Evolutionary conservation across 2,329 filamentous ascomycete genomes (phyloP).

Genomic region (Stemphylium beticola): DNA sequence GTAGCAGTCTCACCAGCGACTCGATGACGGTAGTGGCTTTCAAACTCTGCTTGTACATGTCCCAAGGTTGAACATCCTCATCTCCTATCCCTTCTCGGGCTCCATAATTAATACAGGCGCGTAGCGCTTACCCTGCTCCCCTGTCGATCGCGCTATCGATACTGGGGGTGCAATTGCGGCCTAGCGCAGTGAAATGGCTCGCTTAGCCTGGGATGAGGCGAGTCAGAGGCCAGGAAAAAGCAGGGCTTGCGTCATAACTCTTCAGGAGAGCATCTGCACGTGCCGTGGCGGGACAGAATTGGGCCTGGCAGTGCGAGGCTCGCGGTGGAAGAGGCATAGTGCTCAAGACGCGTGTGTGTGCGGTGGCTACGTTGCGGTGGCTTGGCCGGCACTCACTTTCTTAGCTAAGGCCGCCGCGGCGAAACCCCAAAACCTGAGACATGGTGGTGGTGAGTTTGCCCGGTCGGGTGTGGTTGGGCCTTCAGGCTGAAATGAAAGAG

Average conservation of each 20-base stretch:
- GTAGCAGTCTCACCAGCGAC: background rate
- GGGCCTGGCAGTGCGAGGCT: background rate
- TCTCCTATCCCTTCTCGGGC: background rate
- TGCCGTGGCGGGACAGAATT: background rate
- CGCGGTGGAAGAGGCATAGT: background rate
- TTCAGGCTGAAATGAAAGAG: constrained; percentile 1
- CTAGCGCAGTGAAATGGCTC: background rate
- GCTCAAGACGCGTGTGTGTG: constrained; percentile 1
- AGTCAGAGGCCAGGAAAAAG: background rate
- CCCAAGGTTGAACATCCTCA: constrained; percentile 16
- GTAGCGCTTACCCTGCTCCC: constrained; percentile 15
- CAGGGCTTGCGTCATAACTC: constrained; percentile 7
- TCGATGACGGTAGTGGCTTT: constrained; percentile 2
- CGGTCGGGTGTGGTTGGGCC: background rate
- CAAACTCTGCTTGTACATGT: background rate
- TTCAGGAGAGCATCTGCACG: background rate
- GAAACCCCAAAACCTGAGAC: background rate
- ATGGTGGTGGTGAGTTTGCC: background rate
- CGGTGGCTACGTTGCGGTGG: constrained; percentile 7
- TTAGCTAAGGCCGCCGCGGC: background rate
- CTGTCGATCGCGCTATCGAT: constrained; percentile 32
- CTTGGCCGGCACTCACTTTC: constrained; percentile 7
- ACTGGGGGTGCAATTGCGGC: background rate
- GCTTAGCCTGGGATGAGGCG: background rate
- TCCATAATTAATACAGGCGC: constrained; percentile 3